phyloP scores from a whole-genome alignment of 2,329 filamentous ascomycete genomes.

The Colletotrichum theobromicola region DNA sequence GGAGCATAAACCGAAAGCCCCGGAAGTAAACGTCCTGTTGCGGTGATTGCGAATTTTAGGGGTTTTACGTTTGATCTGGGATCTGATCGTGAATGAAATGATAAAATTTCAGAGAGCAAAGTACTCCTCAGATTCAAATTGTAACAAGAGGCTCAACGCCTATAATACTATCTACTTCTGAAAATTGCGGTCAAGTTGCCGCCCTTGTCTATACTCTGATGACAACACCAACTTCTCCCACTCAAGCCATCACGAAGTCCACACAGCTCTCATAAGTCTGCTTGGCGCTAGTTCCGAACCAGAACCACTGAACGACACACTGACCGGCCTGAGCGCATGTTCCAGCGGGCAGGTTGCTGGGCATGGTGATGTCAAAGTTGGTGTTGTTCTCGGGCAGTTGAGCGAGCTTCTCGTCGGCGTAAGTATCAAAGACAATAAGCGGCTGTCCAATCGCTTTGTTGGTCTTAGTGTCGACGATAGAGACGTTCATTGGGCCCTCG shows the following conservation, averaged over 20 bases:
- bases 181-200: neutral
- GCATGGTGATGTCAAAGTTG: conserved; percentile 46
- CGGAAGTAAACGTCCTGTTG: too few relatives aligned
- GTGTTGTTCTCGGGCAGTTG: conserved; percentile 46
- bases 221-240: neutral
- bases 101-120: too few relatives aligned
- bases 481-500: conserved; percentile 58
- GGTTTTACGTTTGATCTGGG: too few relatives aligned
- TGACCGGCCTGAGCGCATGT: conserved; percentile 33
- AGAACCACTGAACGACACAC: conserved; percentile 52
- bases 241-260: conserved; percentile 32
- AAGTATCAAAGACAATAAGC: conserved; percentile 59
- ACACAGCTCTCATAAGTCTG: conserved; percentile 46
- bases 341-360: conserved; percentile 29
- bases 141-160: neutral
- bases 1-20: too few relatives aligned
- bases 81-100: too few relatives aligned
- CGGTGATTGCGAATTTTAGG: too few relatives aligned
- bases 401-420: conserved; percentile 50
- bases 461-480: conserved; percentile 57
- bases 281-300: conserved; percentile 38
- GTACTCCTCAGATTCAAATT: neutral
- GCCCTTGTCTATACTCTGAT: neutral
- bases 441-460: conserved; percentile 57
- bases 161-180: neutral